Conservation (phyloP, 176 grass and related monocot genomes). For the Carex cristatella region DNA sequence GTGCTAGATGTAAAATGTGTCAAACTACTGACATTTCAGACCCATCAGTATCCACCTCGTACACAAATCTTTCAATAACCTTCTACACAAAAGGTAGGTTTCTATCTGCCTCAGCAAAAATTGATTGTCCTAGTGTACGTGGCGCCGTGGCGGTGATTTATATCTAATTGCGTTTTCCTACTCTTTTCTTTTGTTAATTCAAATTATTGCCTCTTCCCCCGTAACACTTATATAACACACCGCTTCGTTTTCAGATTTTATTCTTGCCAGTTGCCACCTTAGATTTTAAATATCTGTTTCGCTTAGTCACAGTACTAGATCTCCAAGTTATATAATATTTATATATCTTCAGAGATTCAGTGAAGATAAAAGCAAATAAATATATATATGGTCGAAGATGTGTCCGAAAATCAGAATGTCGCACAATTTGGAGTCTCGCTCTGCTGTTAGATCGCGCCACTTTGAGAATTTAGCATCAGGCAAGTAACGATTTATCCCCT, state of each 20-base stretch:
- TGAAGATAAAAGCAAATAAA: background rate
- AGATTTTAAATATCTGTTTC: background rate
- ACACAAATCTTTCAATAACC: background rate
- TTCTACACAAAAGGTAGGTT: background rate
- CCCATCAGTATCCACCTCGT: too few relatives aligned
- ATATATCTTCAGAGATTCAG: background rate
- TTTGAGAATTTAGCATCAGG: background rate
- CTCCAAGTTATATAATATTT: background rate
- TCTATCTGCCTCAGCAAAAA: background rate
- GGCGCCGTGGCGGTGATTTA: background rate
- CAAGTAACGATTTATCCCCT: background rate
- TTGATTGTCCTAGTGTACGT: too few relatives aligned
- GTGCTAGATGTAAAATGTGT: background rate
- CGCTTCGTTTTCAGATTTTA: background rate
- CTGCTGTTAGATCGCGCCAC: background rate
- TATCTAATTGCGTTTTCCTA: background rate
- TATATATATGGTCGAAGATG: background rate
- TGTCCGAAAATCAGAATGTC: conserved; percentile 16
- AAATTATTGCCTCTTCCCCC: background rate
- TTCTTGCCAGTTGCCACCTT: background rate
- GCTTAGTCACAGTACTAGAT: too few relatives aligned
- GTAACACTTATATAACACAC: background rate
- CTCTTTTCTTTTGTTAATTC: background rate
- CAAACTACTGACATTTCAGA: background rate
- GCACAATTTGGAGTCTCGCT: background rate